Percentiles rank a stretch among this genome's conserved stretches.
Conservation (phyloP, 345 rosid species). For the Psidium friedrichsthalianum region DNA sequence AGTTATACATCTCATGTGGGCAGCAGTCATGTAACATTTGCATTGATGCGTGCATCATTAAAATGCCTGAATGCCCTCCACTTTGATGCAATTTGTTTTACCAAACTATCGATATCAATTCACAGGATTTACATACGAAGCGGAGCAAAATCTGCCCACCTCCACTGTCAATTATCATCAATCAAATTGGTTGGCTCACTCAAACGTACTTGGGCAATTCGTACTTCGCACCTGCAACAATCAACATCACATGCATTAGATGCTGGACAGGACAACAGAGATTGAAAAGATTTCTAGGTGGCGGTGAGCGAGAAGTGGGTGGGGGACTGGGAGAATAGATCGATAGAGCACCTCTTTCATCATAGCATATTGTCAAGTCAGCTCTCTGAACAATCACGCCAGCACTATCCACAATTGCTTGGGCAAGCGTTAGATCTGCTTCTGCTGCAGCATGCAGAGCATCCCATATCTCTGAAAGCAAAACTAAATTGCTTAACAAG, state of each 20-base stretch:
- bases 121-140: constrained; percentile 25
- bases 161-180: constrained; percentile 14
- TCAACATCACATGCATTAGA: not conserved
- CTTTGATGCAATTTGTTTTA: not conserved
- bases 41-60: not conserved
- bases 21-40: not conserved
- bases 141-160: not conserved
- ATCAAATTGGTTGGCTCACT: constrained; percentile 77
- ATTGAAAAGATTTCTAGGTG: not conserved
- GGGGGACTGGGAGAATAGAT: not conserved
- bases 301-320: not conserved
- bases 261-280: not conserved
- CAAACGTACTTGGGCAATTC: constrained; percentile 72
- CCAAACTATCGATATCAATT: not conserved
- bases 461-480: constrained; percentile 17
- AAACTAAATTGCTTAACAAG: not conserved
- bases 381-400: constrained; percentile 61
- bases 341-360: constrained; percentile 54
- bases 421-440: constrained; percentile 50
- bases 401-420: constrained; percentile 70
- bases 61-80: not conserved
- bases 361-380: constrained; percentile 76
- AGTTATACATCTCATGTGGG: not conserved
- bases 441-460: constrained; percentile 78
- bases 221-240: constrained; percentile 64